Evolutionary conservation across 2,329 filamentous ascomycete species (phyloP), one percentile per base, ranked within the genome.

Genomic region (Colletotrichum sp.): DNA sequence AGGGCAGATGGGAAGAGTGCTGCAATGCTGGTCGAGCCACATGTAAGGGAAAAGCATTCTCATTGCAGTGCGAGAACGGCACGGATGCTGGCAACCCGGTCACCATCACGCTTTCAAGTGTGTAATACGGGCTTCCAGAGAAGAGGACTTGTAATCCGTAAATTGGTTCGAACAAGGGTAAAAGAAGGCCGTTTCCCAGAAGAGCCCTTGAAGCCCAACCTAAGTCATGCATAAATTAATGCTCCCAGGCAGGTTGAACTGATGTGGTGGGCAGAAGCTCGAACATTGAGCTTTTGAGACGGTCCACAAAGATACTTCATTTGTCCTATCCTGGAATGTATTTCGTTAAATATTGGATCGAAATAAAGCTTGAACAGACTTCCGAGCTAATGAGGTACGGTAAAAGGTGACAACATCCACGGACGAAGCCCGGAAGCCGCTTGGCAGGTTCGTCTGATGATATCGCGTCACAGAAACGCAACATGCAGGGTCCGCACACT

Each of bases 131-230:
- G 10, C 10, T 21, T 52, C 5, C 2, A 52, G 43, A 52, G 43
- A 52, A 48, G 5, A 21, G n/a, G 5, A 13, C 43, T 21, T 21
- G 5, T 13, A 21, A 13, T 9, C 10, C 12, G n/a, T 21, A 4
- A 0, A 6, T 12, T 43, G 2, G 9, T 6, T 43, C 5, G 3
- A 21, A 2, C 10, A 52, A 52, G 2, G 6, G 4, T 21, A 13
- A 1, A 21, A 10, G n/a, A 12, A 52, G 10, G 10, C 10, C 3
- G 2, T 7, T 12, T 10, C 5, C 5, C 4, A 18, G 43, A 48
- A 48, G 0, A 4, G 10, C 2, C 43, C 5, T 48, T 48, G 3
- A 0, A 12, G 3, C n/a, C 5, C 1, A 13, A 21, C 7, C 43
- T 21, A 1, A 21, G 1, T 13, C 43, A n/a, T 1, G 3, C 21